A percentile compares a stretch with the other conserved stretches of the same genome.
phyloP scores from a whole-genome alignment of 1,284 basidiomycete genomes.

The Cryptococcus deneoformans region DNA sequence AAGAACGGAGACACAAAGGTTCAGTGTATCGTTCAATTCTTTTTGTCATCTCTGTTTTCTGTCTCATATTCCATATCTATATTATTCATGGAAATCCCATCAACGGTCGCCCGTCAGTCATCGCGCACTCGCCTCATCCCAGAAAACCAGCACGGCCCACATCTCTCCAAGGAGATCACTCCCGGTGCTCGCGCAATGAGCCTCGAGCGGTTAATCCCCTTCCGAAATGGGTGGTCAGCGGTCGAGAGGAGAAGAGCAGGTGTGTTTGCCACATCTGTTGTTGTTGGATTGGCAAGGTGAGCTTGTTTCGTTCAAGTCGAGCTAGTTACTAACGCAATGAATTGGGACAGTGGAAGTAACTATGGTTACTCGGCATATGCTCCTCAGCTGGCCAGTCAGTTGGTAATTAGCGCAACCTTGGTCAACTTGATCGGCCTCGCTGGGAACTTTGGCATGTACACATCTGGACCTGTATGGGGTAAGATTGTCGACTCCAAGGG shows the following conservation, averaged over 20 bases:
- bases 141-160: slow-evolving; percentile 60
- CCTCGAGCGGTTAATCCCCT: neutral
- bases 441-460: slow-evolving; percentile 48
- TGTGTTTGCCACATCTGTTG: slow-evolving; percentile 12
- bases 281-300: slow-evolving; percentile 25
- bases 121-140: slow-evolving; percentile 1
- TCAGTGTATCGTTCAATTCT: no score
- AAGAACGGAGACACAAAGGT: no score
- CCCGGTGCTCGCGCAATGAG: neutral
- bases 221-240: slow-evolving; percentile 5
- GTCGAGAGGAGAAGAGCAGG: slow-evolving; percentile 8
- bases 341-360: slow-evolving; percentile 15
- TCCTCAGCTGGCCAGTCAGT: slow-evolving; percentile 67
- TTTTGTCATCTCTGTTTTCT: no score
- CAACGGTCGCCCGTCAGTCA: neutral
- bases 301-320: slow-evolving; percentile 5
- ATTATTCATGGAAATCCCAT: no score
- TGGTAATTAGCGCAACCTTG: slow-evolving; percentile 69
- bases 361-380: slow-evolving; percentile 63
- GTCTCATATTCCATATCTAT: no score
- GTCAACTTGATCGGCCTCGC: slow-evolving; percentile 64
- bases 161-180: slow-evolving; percentile 59
- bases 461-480: slow-evolving; percentile 55
- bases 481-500: slow-evolving; percentile 64
- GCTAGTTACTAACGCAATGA: neutral